A percentile compares a stretch with the other conserved stretches of the same genome.
Conservation (phyloP, 2,329 filamentous ascomycete genomes). For the Proliferodiscus dingleyae region DNA sequence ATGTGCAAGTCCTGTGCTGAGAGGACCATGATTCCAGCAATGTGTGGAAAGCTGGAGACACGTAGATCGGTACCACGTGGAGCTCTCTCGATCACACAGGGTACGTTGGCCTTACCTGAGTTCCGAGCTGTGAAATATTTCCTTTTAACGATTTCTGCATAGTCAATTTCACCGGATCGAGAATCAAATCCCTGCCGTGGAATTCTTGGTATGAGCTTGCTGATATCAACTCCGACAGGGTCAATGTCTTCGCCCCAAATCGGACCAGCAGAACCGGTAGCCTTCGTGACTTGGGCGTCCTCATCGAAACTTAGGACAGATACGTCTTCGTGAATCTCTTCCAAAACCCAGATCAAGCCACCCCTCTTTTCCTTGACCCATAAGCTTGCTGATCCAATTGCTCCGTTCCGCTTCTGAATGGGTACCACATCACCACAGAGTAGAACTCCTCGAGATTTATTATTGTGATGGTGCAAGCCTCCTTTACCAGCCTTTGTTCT, state of each 20-base stretch:
- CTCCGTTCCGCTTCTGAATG: constrained; percentile 91
- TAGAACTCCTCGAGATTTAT: constrained; percentile 80
- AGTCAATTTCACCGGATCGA: constrained; percentile 69
- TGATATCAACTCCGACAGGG: constrained; percentile 66
- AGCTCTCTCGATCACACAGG: constrained; percentile 73
- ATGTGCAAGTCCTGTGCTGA: constrained; percentile 74
- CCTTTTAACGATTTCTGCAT: constrained; percentile 65
- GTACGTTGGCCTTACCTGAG: constrained; percentile 72
- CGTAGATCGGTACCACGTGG: constrained; percentile 67
- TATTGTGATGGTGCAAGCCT: constrained; percentile 53
- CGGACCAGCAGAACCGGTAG: constrained; percentile 70
- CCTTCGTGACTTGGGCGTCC: constrained; percentile 65
- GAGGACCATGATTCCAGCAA: constrained; percentile 92
- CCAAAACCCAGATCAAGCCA: constrained; percentile 93
- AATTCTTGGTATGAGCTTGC: constrained; percentile 73
- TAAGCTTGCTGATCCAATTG: constrained; percentile 84
- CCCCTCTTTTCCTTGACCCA: constrained; percentile 98
- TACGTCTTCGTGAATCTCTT: constrained; percentile 95
- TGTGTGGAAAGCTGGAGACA: constrained; percentile 92
- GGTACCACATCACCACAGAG: constrained; percentile 97
- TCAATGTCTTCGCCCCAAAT: constrained; percentile 78
- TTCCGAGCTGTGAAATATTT: constrained; percentile 84
- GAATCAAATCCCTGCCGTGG: constrained; percentile 70
- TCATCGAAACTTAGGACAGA: constrained; percentile 73
- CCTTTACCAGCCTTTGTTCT: constrained; percentile 45